These are phyloP conservation scores for Termitomyces sp. DNA, from an alignment of 1,284 basidiomycete genomes.

Conservation along the genomic window DNA sequence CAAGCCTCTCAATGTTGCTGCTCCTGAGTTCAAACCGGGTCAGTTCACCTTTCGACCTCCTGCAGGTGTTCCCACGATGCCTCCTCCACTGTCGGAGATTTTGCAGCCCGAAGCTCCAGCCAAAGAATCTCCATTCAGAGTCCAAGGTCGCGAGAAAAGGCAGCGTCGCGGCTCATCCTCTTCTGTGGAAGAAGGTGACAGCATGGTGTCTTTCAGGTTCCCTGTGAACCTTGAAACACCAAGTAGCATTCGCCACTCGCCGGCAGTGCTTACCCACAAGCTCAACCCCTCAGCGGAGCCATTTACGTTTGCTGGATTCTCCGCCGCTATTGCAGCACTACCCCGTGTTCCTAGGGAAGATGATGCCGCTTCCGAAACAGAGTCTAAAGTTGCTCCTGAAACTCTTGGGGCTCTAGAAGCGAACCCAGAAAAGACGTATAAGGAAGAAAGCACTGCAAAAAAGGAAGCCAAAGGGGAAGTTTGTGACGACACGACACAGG, in stretches of 20 bases:
- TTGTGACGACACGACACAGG: conserved; percentile 21
- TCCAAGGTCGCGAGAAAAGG: conserved; percentile 74
- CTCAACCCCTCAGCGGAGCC: conserved; percentile 54
- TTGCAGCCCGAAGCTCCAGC: conserved; percentile 17
- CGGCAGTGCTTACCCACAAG: conserved; percentile 16
- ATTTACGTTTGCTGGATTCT: conserved; percentile 61
- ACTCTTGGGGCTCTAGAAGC: conserved; percentile 3
- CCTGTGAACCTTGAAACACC: conserved; percentile 49
- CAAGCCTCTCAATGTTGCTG: conserved; percentile 67
- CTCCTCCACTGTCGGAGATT: conserved; percentile 18
- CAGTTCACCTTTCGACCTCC: conserved; percentile 72
- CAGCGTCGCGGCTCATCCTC: conserved; percentile 46
- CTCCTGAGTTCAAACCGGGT: conserved; percentile 73
- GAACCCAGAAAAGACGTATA: conserved; percentile 17
- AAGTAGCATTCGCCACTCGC: conserved; percentile 37
- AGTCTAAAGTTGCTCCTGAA: conserved; percentile 1
- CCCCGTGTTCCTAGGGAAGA: conserved; percentile 28
- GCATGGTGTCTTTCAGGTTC: conserved; percentile 73
- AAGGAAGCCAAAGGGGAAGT: conserved; percentile 14
- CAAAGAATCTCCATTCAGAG: conserved; percentile 24
- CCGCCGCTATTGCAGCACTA: conserved; percentile 30
- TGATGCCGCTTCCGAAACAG: neutral
- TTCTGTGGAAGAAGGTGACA: conserved; percentile 46
- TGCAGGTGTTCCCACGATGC: conserved; percentile 54
- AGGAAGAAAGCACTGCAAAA: conserved; percentile 27